Percentiles rank a stretch among this genome's conserved stretches.
These are phyloP conservation scores for Eucalyptus tenuipes DNA, from an alignment of 345 rosid species.

Conservation along the genomic window DNA sequence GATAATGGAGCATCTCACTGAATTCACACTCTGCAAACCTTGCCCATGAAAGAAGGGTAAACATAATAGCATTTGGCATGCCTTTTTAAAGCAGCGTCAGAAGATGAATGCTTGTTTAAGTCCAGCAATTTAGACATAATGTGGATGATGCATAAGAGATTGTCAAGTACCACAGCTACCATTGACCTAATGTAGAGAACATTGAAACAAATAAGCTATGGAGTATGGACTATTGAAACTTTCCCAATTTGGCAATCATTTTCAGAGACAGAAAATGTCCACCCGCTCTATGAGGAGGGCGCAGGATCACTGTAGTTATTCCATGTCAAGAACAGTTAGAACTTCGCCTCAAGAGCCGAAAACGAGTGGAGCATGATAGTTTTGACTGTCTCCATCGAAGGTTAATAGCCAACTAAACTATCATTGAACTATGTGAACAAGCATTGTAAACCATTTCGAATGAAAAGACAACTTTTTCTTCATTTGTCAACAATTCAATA, in stretches of 20 bases:
- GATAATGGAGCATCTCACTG: neutral
- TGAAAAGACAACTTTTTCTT: neutral
- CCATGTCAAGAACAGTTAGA: neutral
- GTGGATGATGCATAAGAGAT: neutral
- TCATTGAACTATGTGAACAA: neutral
- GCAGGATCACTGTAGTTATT: neutral
- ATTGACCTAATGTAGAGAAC: neutral
- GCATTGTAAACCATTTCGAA: neutral
- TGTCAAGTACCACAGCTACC: neutral
- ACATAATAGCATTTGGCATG: neutral
- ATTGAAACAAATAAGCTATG: neutral
- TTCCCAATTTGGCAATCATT: neutral
- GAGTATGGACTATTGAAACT: neutral
- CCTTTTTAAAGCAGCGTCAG: neutral
- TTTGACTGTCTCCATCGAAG: neutral
- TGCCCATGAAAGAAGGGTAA: neutral
- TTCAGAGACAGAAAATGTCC: neutral
- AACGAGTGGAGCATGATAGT: neutral
- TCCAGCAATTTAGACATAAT: neutral
- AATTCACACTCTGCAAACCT: neutral
- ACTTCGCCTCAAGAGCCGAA: neutral
- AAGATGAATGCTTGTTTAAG: neutral
- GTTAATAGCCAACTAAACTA: neutral
- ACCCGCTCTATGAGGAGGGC: neutral
- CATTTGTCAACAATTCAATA: neutral